Conservation (phyloP, 805 yeast species). For the Starmerella ratchasimensis region DNA sequence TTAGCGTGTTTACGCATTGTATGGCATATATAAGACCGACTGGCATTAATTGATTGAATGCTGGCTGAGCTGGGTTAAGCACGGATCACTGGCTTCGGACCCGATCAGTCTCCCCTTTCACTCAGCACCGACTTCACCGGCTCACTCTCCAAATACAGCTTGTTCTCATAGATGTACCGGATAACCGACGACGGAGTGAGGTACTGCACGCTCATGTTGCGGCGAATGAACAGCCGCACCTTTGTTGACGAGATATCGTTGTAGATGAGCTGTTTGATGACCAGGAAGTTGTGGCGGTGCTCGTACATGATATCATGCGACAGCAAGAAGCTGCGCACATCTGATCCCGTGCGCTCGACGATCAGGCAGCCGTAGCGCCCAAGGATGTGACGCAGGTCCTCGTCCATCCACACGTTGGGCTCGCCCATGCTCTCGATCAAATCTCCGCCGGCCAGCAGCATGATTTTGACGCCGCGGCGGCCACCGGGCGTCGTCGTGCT, state of each 20-base stretch:
- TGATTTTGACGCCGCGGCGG: slow-evolving; percentile 73
- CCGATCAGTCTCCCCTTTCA: slow-evolving; percentile 22
- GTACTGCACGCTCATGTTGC: slow-evolving; percentile 96
- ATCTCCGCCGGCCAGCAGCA: slow-evolving; percentile 97
- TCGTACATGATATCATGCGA: slow-evolving; percentile 97
- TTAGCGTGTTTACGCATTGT: too few species aligned
- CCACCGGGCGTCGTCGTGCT: slow-evolving; percentile 29
- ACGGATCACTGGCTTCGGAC: too few species aligned
- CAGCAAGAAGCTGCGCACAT: slow-evolving; percentile 79
- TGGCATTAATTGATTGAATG: neutral
- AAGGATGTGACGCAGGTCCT: slow-evolving; percentile 82
- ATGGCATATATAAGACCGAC: neutral
- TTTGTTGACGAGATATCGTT: slow-evolving; percentile 93
- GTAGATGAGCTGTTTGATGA: slow-evolving; percentile 88
- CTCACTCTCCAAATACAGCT: slow-evolving; percentile 73
- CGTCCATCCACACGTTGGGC: slow-evolving; percentile 98
- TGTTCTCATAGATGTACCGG: slow-evolving; percentile 85
- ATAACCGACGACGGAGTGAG: slow-evolving; percentile 87
- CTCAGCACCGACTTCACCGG: slow-evolving; percentile 76
- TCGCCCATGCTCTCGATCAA: slow-evolving; percentile 98
- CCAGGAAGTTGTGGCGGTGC: slow-evolving; percentile 81
- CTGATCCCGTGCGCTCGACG: slow-evolving; percentile 93
- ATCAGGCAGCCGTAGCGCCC: slow-evolving; percentile 94
- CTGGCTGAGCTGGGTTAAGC: neutral
- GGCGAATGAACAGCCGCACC: slow-evolving; percentile 76